A percentile compares a stretch with the other conserved stretches of the same genome.
Evolutionary conservation across 2,329 filamentous ascomycete genomes (phyloP).

Genomic region (Fusarium pilosicola): DNA sequence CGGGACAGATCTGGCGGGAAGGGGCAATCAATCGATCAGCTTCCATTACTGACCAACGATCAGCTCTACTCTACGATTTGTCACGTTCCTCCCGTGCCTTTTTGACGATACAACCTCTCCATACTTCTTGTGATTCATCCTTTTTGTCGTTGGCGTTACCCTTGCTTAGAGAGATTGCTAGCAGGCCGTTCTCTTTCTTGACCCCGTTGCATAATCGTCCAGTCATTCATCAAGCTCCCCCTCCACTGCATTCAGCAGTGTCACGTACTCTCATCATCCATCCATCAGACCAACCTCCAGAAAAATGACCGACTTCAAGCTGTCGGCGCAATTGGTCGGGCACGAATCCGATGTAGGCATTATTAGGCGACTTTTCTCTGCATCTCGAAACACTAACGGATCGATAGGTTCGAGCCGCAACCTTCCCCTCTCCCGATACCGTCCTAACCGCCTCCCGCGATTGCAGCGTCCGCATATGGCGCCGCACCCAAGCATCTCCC

Average conservation of each 20-base stretch:
- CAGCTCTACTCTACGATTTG: constrained; percentile 13
- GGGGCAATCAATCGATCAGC: constrained; percentile 36
- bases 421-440: constrained; percentile 76
- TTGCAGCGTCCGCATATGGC: constrained; percentile 89
- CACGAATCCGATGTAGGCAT: constrained; percentile 90
- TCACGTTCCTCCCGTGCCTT: constrained; percentile 12
- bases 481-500: constrained; percentile 72
- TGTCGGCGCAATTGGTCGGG: constrained; percentile 87
- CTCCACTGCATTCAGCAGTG: constrained; percentile 19
- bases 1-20: constrained; percentile 1
- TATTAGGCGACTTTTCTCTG: background rate
- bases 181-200: constrained; percentile 22
- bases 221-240: constrained; percentile 14
- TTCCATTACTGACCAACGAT: constrained; percentile 45
- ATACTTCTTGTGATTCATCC: background rate
- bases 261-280: constrained; percentile 49
- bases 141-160: constrained; percentile 7
- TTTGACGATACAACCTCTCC: constrained; percentile 4
- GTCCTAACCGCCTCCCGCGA: constrained; percentile 91
- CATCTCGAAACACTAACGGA: constrained; percentile 20
- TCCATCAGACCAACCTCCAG: constrained; percentile 47
- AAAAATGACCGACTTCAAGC: constrained; percentile 82
- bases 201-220: constrained; percentile 6
- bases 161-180: constrained; percentile 21
- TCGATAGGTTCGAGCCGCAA: constrained; percentile 82